phyloP scores from a whole-genome alignment of 495 filamentous ascomycete species.

The Penicillium pulvis region DNA sequence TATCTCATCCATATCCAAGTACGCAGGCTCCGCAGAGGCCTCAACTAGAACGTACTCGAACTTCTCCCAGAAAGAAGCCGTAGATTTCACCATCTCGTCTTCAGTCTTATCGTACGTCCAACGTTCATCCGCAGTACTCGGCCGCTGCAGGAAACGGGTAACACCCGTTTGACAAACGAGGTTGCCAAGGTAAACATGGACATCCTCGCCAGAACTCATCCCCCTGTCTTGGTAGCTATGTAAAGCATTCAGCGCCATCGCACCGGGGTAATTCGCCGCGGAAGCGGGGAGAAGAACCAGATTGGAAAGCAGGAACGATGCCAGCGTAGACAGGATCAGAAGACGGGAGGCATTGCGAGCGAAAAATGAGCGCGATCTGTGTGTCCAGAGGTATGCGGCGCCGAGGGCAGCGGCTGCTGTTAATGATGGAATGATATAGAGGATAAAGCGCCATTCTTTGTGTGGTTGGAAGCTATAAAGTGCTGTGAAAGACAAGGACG shows the following conservation, averaged over 20 bases:
- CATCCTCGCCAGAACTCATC: slow-evolving; percentile 17
- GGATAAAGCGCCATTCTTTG: slow-evolving; percentile 95
- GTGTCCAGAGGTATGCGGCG: slow-evolving; percentile 72
- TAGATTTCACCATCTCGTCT: slow-evolving; percentile 50
- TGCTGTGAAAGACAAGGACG: slow-evolving; percentile 69
- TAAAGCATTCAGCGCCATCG: slow-evolving; percentile 63
- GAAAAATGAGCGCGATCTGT: slow-evolving; percentile 57
- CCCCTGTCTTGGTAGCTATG: slow-evolving; percentile 33
- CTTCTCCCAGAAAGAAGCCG: slow-evolving; percentile 71
- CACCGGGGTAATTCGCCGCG: slow-evolving; percentile 87
- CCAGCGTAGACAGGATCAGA: slow-evolving; percentile 61
- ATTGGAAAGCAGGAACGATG: slow-evolving; percentile 58
- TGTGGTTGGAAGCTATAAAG: slow-evolving; percentile 87
- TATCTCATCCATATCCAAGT: slow-evolving; percentile 22
- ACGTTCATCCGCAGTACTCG: slow-evolving; percentile 7
- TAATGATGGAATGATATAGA: slow-evolving; percentile 80
- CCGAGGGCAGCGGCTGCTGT: slow-evolving; percentile 77
- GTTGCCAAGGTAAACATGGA: slow-evolving; percentile 77
- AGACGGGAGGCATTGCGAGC: slow-evolving; percentile 45
- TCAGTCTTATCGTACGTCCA: slow-evolving; percentile 63
- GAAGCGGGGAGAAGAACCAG: slow-evolving; percentile 68
- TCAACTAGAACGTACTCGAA: slow-evolving; percentile 85
- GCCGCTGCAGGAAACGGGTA: slow-evolving; percentile 73
- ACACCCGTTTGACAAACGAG: slow-evolving; percentile 92
- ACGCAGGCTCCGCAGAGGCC: slow-evolving; percentile 42